Evolutionary conservation across 1,284 basidiomycete genomes (phyloP).

Genomic region (Salmacisia buchloeana): DNA sequence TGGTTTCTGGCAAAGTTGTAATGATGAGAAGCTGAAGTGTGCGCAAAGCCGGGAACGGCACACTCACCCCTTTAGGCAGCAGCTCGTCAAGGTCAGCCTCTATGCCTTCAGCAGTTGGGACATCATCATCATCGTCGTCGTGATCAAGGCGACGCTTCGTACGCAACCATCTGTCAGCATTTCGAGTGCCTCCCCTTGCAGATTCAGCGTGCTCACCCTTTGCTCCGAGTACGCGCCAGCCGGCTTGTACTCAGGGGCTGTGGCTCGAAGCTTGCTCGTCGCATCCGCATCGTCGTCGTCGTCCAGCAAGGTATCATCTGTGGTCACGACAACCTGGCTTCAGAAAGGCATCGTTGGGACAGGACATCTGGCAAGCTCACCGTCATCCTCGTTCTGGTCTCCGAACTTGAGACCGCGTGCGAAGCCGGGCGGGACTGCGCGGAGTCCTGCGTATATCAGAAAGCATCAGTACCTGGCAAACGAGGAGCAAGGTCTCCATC

Average conservation of each 20-base stretch:
- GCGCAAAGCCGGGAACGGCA: background rate
- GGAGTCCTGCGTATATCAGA: conserved; percentile 29
- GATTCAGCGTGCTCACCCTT: background rate
- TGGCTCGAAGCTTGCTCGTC: background rate
- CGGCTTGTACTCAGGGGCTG: background rate
- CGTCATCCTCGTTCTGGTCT: conserved; percentile 48
- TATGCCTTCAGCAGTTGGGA: conserved; percentile 13
- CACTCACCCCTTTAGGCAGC: conserved; percentile 24
- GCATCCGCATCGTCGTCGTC: conserved; percentile 2
- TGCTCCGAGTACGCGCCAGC: background rate
- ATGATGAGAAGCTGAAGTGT: background rate
- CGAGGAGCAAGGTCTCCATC: no score
- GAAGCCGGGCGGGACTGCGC: conserved; percentile 54
- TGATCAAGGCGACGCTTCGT: no score
- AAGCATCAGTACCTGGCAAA: background rate
- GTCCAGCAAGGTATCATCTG: background rate
- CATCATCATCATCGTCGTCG: conserved; percentile 9
- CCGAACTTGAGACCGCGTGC: conserved; percentile 60
- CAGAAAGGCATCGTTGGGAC: no score
- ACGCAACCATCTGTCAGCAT: no score
- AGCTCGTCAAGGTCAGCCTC: conserved; percentile 46
- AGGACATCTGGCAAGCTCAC: no score
- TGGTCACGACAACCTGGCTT: no score
- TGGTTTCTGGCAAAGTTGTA: conserved; percentile 16
- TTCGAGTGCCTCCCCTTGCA: no score